Evolutionary conservation across 805 yeast genomes (phyloP).

Genomic region (Lipomyces orientalis): DNA sequence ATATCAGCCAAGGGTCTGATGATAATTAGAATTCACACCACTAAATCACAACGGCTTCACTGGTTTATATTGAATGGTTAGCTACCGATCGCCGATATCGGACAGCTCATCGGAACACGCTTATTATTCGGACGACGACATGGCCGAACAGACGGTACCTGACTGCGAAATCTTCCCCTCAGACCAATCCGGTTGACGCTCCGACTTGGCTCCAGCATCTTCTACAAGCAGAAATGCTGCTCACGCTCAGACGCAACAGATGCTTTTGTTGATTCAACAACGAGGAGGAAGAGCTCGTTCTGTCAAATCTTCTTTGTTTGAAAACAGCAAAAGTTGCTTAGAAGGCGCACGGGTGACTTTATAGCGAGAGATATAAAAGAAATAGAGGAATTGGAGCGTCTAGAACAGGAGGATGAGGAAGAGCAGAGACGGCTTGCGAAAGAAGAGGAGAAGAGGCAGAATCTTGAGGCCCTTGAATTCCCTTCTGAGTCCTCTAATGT

Average conservation of each 20-base stretch:
- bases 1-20: too few species aligned
- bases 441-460: not conserved
- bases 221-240: not conserved
- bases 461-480: not conserved
- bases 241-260: not conserved
- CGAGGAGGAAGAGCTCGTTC: too few species aligned
- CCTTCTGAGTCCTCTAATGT: not conserved
- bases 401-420: not conserved
- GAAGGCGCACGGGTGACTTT: too few species aligned
- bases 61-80: not conserved
- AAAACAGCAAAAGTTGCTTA: too few species aligned
- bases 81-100: not conserved
- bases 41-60: not conserved
- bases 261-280: too few species aligned
- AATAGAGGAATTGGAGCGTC: too few species aligned
- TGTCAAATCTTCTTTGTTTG: too few species aligned
- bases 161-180: not conserved
- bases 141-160: not conserved
- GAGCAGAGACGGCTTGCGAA: not conserved
- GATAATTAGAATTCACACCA: not conserved
- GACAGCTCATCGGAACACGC: not conserved
- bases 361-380: too few species aligned
- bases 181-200: not conserved
- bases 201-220: not conserved
- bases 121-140: not conserved